Evolutionary conservation across 148 eudicot genomes (phyloP).

Genomic region (Nyssa sinensis): DNA sequence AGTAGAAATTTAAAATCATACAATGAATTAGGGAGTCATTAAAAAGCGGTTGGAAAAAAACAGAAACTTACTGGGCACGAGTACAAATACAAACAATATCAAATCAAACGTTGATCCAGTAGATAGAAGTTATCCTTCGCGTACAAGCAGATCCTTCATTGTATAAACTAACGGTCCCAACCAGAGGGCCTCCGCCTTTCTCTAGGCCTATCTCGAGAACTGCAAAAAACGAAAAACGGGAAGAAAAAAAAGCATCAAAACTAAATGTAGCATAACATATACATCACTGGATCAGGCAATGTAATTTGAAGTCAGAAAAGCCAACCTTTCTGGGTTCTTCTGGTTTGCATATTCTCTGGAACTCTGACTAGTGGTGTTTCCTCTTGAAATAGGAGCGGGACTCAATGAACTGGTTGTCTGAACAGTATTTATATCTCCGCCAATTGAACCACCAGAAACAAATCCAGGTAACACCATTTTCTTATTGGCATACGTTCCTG

Average conservation of each 20-base stretch:
- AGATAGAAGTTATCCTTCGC: background rate
- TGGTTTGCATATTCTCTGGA: conserved; percentile 40
- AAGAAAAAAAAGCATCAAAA: conserved; percentile 3
- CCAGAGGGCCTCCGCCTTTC: conserved; percentile 92
- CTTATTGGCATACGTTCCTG: conserved; percentile 38
- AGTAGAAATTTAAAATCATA: no score
- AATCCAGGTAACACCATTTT: conserved; percentile 67
- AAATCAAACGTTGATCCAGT: background rate
- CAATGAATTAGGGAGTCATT: no score
- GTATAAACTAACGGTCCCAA: conserved; percentile 64
- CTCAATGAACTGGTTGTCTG: conserved; percentile 33
- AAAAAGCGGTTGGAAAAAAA: no score
- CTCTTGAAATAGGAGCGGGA: conserved; percentile 39
- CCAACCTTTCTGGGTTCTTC: conserved; percentile 58
- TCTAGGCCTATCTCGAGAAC: conserved; percentile 62
- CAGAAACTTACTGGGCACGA: conserved; percentile 3
- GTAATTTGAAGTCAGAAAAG: background rate
- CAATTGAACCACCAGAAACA: conserved; percentile 90
- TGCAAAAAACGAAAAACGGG: conserved; percentile 29
- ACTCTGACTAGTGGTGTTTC: conserved; percentile 32
- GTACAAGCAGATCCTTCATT: conserved; percentile 17
- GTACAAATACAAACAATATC: conserved; percentile 13
- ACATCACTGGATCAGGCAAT: background rate
- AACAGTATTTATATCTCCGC: conserved; percentile 56
- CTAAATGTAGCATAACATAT: background rate